phyloP scores from a whole-genome alignment of 2,329 filamentous ascomycete species.

The Beauveria medogensis region DNA sequence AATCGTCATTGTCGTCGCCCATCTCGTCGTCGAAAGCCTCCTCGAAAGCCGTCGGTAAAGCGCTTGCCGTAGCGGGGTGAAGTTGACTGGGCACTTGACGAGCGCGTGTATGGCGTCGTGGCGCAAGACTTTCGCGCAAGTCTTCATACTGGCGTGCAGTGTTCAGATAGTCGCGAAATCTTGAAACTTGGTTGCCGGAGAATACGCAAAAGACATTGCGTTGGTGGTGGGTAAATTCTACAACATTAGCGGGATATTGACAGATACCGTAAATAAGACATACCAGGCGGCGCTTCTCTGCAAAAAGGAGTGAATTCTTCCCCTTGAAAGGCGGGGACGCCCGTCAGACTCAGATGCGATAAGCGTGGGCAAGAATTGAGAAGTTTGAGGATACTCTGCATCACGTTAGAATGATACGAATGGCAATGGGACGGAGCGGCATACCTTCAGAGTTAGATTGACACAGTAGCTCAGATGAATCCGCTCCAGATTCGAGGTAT shows the following conservation, averaged over 20 bases:
- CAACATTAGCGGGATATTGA: conserved; percentile 18
- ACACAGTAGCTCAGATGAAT: conserved; percentile 96
- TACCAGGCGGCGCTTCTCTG: conserved; percentile 70
- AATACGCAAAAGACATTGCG: conserved; percentile 96
- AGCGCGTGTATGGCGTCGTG: conserved; percentile 13
- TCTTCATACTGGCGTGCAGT: conserved; percentile 39
- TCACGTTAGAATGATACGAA: conserved; percentile 1
- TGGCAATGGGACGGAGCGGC: conserved; percentile 21
- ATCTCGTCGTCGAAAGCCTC: conserved; percentile 35
- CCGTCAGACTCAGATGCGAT: conserved; percentile 90
- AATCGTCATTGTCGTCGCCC: conserved; percentile 37
- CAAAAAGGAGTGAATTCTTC: conserved; percentile 81
- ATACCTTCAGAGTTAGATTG: conserved; percentile 70
- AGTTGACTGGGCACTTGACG: not conserved
- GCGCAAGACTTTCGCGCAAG: conserved; percentile 27
- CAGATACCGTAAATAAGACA: not conserved
- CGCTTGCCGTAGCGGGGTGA: conserved; percentile 13
- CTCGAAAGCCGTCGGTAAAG: conserved; percentile 20
- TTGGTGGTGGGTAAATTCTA: conserved; percentile 92
- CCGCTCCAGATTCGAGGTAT: conserved; percentile 66
- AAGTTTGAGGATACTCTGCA: conserved; percentile 77
- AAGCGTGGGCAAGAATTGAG: conserved; percentile 87
- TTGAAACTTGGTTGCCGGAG: conserved; percentile 73
- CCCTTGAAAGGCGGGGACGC: conserved; percentile 81
- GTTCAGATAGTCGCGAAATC: conserved; percentile 73